Percentiles rank a stretch among this genome's conserved stretches.
Conservation (phyloP, 1,139 yeast species). For the Arxiozyma heterogenica region DNA sequence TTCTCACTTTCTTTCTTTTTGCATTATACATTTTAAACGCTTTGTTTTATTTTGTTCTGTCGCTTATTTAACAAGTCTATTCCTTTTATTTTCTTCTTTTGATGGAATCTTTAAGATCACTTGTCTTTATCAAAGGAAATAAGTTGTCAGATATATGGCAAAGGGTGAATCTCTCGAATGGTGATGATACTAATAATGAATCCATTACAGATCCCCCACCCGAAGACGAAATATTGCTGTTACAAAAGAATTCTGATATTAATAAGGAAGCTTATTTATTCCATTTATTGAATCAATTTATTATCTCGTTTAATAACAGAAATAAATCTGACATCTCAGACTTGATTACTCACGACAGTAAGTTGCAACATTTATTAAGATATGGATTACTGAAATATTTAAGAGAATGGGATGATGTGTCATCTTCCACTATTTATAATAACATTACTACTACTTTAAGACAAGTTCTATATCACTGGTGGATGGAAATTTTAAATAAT, state of each 20-base stretch:
- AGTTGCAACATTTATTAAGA: conserved; percentile 19
- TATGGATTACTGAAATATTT: conserved; percentile 18
- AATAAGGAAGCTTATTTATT: conserved; percentile 17
- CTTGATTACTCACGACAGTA: conserved; percentile 1
- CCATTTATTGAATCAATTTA: conserved; percentile 22
- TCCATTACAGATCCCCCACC: background rate
- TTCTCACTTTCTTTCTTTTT: background rate
- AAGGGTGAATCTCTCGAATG: background rate
- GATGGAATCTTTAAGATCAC: conserved; percentile 9
- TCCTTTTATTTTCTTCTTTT: too few species aligned
- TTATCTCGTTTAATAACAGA: conserved; percentile 16
- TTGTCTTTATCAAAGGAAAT: conserved; percentile 6
- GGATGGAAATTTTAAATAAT: conserved; percentile 24
- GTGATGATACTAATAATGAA: background rate
- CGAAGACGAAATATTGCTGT: background rate
- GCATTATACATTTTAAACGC: background rate
- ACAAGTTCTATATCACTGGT: conserved; percentile 27
- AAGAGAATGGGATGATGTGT: conserved; percentile 7
- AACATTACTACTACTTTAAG: conserved; percentile 4
- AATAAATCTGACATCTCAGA: background rate
- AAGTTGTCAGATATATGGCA: background rate
- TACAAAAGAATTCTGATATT: conserved; percentile 2
- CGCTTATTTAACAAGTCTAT: background rate
- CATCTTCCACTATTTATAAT: background rate
- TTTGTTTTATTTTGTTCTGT: background rate